Base-by-base conservation (phyloP, 176 grass and related monocot genomes). In the Zoysia pacifica region DNA sequence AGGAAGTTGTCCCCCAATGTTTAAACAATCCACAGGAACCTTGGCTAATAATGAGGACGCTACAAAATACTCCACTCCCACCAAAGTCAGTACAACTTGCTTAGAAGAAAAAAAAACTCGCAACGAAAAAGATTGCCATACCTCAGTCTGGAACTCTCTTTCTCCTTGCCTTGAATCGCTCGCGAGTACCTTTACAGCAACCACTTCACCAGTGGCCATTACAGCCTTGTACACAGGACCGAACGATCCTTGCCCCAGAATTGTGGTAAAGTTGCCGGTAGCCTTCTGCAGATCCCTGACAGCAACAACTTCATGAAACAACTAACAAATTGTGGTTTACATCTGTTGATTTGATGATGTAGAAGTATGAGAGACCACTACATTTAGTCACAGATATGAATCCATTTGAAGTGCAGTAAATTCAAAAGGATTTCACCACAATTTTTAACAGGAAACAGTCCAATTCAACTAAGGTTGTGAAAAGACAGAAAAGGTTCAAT, bases 71-170 rank as follows among this genome's bases (percentile, higher is more conserved):
- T 79, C 47, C 10, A 39, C 19, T 28, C 19, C 49, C 6, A 73
- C 55, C 0, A 13, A 78, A 47, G n/a, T 46, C 4, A 8, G 44
- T 64, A 62, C 59, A 54, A 28, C 3, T 66, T 79, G 10, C 40
- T 79, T 78, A 19, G 2, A 72, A 79, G 16, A 62, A 60, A 62
- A 44, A 35, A 48, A 47, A 18, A 5, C 19, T 10, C 20, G 5
- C 13, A 37, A 7, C 1, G 3, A 65, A 68, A 75, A 65, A 28
- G 3, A 74, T 61, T 39, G n/a, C 13, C 14, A 63, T 82, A 94
- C 96, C 92, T 99, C 96, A 50, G 93, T 99, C 58, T 99, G 93
- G 65, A 99, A 99, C 79, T 99, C 92, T 53, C 88, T 89, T 65
- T 99, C 96, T 60, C 96, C 96, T 90, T 99, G 96, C 51, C 74